phyloP scores from a whole-genome alignment of 257 asterid species.

The Solanum habrochaites region DNA sequence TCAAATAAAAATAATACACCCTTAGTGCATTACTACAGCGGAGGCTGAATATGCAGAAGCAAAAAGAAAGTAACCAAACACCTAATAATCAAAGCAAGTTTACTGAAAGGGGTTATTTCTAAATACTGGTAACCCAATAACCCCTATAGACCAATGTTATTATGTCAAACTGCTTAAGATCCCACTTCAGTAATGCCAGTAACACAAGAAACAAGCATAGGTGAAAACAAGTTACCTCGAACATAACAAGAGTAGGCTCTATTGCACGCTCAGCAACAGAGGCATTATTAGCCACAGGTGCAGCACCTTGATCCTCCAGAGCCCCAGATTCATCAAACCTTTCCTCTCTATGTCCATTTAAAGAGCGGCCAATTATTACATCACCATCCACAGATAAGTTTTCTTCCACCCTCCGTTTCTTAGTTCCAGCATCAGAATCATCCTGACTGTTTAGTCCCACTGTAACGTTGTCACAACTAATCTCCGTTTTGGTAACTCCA shows the following conservation, averaged over 20 bases:
- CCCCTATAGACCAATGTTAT: background rate
- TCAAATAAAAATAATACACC: background rate
- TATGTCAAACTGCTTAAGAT: background rate
- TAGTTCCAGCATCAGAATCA: conserved; percentile 72
- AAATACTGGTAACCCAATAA: background rate
- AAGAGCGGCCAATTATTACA: conserved; percentile 35
- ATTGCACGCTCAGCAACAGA: conserved; percentile 83
- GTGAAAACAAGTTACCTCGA: conserved; percentile 50
- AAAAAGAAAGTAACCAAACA: background rate
- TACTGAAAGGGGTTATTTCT: background rate
- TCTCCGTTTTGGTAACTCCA: conserved; percentile 73
- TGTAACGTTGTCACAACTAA: conserved; percentile 46
- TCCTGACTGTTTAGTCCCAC: conserved; percentile 46
- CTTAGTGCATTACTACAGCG: background rate
- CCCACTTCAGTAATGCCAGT: background rate
- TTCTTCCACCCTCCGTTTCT: conserved; percentile 74
- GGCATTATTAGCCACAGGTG: conserved; percentile 63
- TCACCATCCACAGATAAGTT: conserved; percentile 56
- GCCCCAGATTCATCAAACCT: conserved; percentile 43
- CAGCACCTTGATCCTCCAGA: conserved; percentile 52
- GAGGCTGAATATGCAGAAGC: background rate
- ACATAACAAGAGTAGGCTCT: conserved; percentile 96
- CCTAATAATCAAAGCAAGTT: background rate
- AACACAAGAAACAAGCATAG: background rate
- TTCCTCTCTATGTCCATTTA: conserved; percentile 56